Percentiles rank a stretch among this genome's conserved stretches.
Conservation (phyloP, 1,139 yeast species). For the Geotrichum fermentans region DNA sequence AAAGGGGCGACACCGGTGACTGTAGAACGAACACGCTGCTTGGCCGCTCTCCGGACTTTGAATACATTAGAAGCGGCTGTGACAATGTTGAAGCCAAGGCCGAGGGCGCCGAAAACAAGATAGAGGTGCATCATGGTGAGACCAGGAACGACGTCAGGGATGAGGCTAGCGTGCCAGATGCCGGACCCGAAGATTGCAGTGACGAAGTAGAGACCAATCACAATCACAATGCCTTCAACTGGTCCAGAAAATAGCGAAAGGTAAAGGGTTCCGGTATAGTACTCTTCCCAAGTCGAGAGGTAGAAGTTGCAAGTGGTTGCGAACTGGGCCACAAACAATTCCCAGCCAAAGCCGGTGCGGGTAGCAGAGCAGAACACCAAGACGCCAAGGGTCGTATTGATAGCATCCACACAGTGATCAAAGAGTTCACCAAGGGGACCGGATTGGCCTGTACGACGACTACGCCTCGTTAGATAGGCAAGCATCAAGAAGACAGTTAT, state of each 20-base stretch:
- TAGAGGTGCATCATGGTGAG: constrained; percentile 30
- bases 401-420: constrained; percentile 88
- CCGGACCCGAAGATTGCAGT: constrained; percentile 71
- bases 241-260: constrained; percentile 86
- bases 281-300: constrained; percentile 93
- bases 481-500: neutral
- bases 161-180: constrained; percentile 48
- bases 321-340: constrained; percentile 64
- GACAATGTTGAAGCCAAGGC: constrained; percentile 63
- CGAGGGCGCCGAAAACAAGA: constrained; percentile 48
- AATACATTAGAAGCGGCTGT: constrained; percentile 71
- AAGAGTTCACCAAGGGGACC: constrained; percentile 94
- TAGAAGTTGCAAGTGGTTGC: constrained; percentile 75
- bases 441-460: constrained; percentile 78
- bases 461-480: constrained; percentile 9
- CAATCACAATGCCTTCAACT: constrained; percentile 82
- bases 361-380: constrained; percentile 68
- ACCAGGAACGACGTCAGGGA: constrained; percentile 9
- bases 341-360: constrained; percentile 65
- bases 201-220: constrained; percentile 49
- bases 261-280: constrained; percentile 79
- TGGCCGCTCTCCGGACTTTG: constrained; percentile 43
- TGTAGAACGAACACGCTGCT: constrained; percentile 42
- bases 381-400: constrained; percentile 78
- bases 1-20: constrained; percentile 67